These are phyloP conservation scores for Calonectria leucothoes DNA, from an alignment of 2,329 filamentous ascomycete species.

Conservation along the genomic window DNA sequence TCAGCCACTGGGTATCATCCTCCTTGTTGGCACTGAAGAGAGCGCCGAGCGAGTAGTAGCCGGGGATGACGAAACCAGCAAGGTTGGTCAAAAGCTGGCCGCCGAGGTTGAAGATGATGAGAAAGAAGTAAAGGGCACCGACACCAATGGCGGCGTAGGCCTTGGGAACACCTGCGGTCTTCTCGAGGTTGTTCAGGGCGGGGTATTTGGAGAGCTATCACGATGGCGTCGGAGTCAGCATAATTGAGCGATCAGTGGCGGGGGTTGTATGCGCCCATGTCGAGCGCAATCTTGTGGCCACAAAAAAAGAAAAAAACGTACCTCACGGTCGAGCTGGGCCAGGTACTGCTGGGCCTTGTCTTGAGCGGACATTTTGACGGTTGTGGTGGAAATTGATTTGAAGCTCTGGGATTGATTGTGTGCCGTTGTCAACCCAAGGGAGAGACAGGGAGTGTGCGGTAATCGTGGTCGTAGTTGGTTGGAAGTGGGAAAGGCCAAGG, in stretches of 20 bases:
- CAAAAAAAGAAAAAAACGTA: conserved; percentile 54
- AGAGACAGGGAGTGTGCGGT: conserved; percentile 29
- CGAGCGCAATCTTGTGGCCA: conserved; percentile 16
- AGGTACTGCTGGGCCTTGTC: conserved; percentile 83
- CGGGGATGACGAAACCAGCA: conserved; percentile 84
- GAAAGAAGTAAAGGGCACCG: conserved; percentile 85
- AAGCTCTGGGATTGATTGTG: conserved; percentile 31
- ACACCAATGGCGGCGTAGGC: conserved; percentile 84
- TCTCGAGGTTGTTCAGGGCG: conserved; percentile 85
- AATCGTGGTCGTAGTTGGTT: conserved; percentile 35
- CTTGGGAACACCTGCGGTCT: conserved; percentile 85
- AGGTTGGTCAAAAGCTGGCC: conserved; percentile 90
- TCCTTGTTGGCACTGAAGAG: conserved; percentile 78
- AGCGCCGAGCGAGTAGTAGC: conserved; percentile 85
- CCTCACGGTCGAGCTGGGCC: conserved; percentile 85
- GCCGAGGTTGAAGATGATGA: conserved; percentile 92
- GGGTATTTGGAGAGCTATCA: conserved; percentile 86
- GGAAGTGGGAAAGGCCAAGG: conserved; percentile 34
- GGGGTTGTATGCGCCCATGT: conserved; percentile 20
- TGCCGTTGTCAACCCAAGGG: conserved; percentile 13
- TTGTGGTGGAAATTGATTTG: conserved; percentile 24
- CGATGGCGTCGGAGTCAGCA: conserved; percentile 40
- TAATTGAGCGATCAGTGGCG: conserved; percentile 8
- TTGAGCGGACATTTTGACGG: conserved; percentile 72
- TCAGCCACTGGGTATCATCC: conserved; percentile 86